These are phyloP conservation scores for Aureobasidium melanogenum DNA, from an alignment of 2,329 filamentous ascomycete genomes.

Conservation along the genomic window DNA sequence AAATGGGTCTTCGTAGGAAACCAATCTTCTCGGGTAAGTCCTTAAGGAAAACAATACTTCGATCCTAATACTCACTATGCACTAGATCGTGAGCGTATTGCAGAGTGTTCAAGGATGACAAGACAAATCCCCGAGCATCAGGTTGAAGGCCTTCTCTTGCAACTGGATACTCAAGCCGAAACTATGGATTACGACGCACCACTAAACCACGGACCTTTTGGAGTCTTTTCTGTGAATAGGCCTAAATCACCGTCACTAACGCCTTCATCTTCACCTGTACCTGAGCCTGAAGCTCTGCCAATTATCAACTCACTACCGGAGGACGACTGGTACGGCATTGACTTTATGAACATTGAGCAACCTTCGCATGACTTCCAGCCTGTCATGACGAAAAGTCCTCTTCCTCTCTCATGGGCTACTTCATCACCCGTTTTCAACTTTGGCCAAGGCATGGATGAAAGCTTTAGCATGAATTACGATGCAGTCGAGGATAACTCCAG, in stretches of 20 bases:
- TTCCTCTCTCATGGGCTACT: background rate
- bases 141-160: background rate
- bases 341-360: slow-evolving; percentile 1
- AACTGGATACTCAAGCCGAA: background rate
- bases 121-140: background rate
- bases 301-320: background rate
- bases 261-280: slow-evolving; percentile 1
- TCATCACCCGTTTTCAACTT: background rate
- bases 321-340: slow-evolving; percentile 7
- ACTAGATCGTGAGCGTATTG: slow-evolving; percentile 1
- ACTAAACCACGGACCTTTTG: slow-evolving; percentile 3
- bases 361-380: background rate
- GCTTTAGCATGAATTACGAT: background rate
- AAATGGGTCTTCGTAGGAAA: slow-evolving; percentile 6
- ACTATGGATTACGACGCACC: background rate
- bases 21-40: slow-evolving; percentile 2
- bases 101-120: slow-evolving; percentile 3
- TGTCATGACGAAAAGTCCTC: background rate
- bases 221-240: background rate
- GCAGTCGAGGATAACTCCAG: background rate
- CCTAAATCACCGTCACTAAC: background rate
- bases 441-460: background rate
- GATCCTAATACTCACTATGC: background rate
- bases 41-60: background rate
- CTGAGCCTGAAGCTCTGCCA: background rate